These are phyloP conservation scores for Suhomyces atakaporum DNA, from an alignment of 1,139 yeast genomes.

Conservation along the genomic window DNA sequence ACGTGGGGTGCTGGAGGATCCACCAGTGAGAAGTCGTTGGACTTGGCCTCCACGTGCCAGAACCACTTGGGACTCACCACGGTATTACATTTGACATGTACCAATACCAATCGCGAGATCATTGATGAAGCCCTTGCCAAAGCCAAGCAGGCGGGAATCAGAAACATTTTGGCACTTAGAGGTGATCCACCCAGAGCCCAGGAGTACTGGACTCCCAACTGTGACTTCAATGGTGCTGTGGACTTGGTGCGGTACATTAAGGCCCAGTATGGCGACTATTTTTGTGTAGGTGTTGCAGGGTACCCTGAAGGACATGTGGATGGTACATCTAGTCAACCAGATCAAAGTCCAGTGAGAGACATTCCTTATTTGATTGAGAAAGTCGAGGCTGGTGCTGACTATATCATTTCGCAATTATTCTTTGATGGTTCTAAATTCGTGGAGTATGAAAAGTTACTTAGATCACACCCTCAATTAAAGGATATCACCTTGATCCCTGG, in stretches of 20 bases:
- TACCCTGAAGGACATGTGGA: slow-evolving; percentile 97
- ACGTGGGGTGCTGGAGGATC: slow-evolving; percentile 99
- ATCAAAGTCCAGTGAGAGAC: slow-evolving; percentile 64
- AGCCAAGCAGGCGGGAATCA: slow-evolving; percentile 78
- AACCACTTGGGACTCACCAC: slow-evolving; percentile 78
- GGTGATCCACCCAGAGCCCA: slow-evolving; percentile 95
- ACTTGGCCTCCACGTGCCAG: slow-evolving; percentile 77
- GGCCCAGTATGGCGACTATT: slow-evolving; percentile 66
- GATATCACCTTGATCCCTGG: slow-evolving; percentile 80
- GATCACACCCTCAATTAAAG: slow-evolving; percentile 36
- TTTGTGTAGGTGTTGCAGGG: slow-evolving; percentile 90
- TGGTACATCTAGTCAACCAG: slow-evolving; percentile 52
- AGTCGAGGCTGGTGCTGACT: slow-evolving; percentile 51
- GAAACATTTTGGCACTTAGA: slow-evolving; percentile 85
- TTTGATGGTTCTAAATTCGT: slow-evolving; percentile 46
- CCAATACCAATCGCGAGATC: slow-evolving; percentile 77
- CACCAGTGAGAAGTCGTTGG: slow-evolving; percentile 83
- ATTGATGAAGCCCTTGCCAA: slow-evolving; percentile 75
- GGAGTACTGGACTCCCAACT: slow-evolving; percentile 61
- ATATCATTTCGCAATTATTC: slow-evolving; percentile 47
- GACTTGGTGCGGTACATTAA: slow-evolving; percentile 83
- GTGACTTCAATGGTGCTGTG: slow-evolving; percentile 70
- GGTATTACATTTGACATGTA: slow-evolving; percentile 92
- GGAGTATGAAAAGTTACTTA: slow-evolving; percentile 38
- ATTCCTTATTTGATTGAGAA: slow-evolving; percentile 65